Conservation (phyloP, 148 eudicot species). For the Arctostaphylos glauca region DNA sequence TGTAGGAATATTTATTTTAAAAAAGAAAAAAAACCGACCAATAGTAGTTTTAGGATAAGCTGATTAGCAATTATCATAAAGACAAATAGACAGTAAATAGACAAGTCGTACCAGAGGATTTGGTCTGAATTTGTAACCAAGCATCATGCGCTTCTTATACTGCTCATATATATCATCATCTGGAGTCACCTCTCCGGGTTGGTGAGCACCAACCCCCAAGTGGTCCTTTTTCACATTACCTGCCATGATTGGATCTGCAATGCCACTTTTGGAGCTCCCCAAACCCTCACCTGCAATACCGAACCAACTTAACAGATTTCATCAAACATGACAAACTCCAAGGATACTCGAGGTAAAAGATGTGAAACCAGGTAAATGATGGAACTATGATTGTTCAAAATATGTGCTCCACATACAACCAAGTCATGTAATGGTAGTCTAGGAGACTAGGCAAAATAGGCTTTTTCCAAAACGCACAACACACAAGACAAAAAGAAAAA, state of each 20-base stretch:
- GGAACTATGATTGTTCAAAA: neutral
- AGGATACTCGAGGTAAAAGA: neutral
- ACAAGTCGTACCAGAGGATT: slow-evolving; percentile 68
- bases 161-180: slow-evolving; percentile 98
- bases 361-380: neutral
- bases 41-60: neutral
- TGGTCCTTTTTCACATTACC: slow-evolving; percentile 76
- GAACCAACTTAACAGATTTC: neutral
- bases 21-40: too few relatives aligned
- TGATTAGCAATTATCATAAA: neutral
- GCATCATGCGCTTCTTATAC: slow-evolving; percentile 99
- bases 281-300: slow-evolving; percentile 77
- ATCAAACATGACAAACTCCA: neutral
- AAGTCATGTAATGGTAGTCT: too few relatives aligned
- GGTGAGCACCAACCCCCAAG: slow-evolving; percentile 90
- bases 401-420: neutral
- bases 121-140: slow-evolving; percentile 85
- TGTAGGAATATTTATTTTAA: too few relatives aligned
- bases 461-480: neutral
- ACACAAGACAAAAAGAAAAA: neutral
- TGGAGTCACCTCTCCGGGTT: slow-evolving; percentile 90
- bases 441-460: neutral
- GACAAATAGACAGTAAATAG: too few relatives aligned
- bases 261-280: slow-evolving; percentile 91
- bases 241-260: slow-evolving; percentile 86